A percentile compares a stretch with the other conserved stretches of the same genome.
Evolutionary conservation across 306 rosid genomes (phyloP).

Genomic region (Rubus parviflorus): DNA sequence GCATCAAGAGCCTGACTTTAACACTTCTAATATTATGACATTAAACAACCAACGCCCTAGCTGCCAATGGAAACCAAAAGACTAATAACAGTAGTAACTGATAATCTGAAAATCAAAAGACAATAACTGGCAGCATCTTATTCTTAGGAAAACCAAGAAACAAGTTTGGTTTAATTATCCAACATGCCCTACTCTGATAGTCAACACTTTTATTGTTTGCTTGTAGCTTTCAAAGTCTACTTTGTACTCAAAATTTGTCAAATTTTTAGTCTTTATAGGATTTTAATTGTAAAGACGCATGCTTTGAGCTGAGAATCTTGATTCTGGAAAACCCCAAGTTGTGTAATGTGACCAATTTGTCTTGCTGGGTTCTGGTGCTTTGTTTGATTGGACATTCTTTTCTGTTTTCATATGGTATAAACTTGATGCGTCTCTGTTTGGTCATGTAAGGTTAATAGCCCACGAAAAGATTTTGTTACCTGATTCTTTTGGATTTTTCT

Average conservation of each 20-base stretch:
- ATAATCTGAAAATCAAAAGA: too few species aligned
- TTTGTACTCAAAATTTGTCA: background rate
- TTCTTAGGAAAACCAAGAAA: too few species aligned
- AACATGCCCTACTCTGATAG: background rate
- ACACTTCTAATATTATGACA: too few species aligned
- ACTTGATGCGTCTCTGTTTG: background rate
- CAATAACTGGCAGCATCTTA: too few species aligned
- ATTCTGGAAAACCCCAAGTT: background rate
- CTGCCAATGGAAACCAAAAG: too few species aligned
- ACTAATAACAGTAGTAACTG: too few species aligned
- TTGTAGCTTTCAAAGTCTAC: background rate
- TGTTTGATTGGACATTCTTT: background rate
- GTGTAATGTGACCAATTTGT: background rate
- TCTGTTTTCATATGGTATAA: background rate
- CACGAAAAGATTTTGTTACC: background rate
- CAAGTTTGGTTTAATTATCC: too few species aligned
- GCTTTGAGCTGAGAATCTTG: background rate
- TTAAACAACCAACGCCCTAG: too few species aligned
- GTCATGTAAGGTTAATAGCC: background rate
- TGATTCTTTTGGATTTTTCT: background rate
- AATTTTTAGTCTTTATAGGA: background rate
- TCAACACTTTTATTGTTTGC: background rate
- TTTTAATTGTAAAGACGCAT: background rate
- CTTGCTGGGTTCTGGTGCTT: background rate
- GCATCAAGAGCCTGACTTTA: too few species aligned